Base-by-base conservation (phyloP, 768 basidiomycete genomes). In the Amanita phalloides region DNA sequence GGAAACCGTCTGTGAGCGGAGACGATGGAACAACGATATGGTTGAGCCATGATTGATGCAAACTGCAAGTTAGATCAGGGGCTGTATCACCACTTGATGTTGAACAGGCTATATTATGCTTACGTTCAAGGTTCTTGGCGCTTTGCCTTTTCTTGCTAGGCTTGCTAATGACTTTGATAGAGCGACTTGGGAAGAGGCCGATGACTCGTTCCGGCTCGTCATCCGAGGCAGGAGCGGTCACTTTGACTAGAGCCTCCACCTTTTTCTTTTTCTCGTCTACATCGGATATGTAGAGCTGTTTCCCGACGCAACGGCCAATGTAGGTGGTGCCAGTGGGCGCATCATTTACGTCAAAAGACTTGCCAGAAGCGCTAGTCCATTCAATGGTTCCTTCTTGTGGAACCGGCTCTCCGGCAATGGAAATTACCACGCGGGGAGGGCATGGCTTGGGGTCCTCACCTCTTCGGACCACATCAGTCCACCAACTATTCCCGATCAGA, bases 121-220 rank as follows among this genome's bases (percentile, higher is more conserved):
- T 64, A 94, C 92, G 70, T 65, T 96, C 90, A 14, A 91, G 77
- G 60, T 90, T 92, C 75, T 95, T 95, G 43, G 86, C 89, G 62
- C 86, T 90, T 67, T 91, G 86, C 59, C 91, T 78, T 77, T 96
- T 96, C 76, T 97, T 96, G 71, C 89, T 91, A 3, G 95, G 95
- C 67, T 97, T 98, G 70, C 88, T 91, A 69, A 98, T 97, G 61
- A 98, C 90, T 67, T 93, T 94, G 75, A 98, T 97, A n/a, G 93
- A 84, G 43, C 87, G 84, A 57, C 89, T 90, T 41, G 89, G 85
- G 71, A 97, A 97, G 17, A 81, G 78, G 20, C 94, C 94, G 58
- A 97, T 82, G 33, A 91, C 74, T 36, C 85, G 78, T 62, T 91
- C 88, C 53, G 82, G 79, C 62, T 88, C 85, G 54, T 89, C 85